A percentile compares a stretch with the other conserved stretches of the same genome.
Evolutionary conservation across 192 early-diverging fungal species (phyloP).

Genomic region (Dissophora globulifera): DNA sequence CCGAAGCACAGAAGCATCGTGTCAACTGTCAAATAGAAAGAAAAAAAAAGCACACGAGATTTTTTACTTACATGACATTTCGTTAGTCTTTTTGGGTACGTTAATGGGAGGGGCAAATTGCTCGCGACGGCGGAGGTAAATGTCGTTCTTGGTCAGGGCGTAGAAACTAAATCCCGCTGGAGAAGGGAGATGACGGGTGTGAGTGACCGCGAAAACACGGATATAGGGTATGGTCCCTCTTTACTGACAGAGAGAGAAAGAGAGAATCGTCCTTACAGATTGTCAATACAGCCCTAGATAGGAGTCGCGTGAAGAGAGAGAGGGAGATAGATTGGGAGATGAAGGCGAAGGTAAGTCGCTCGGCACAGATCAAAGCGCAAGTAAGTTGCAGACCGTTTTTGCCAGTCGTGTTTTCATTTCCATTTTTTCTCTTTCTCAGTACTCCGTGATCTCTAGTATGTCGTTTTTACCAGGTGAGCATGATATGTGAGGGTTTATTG

Average conservation of each 20-base stretch:
- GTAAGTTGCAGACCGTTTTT: too few species aligned
- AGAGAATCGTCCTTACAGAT: too few species aligned
- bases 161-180: constrained; percentile 36
- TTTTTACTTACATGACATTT: constrained; percentile 36
- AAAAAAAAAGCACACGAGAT: neutral
- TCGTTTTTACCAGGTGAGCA: constrained; percentile 41
- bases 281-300: neutral
- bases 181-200: too few species aligned
- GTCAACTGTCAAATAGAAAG: neutral
- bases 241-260: too few species aligned
- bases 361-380: too few species aligned
- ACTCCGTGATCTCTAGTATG: too few species aligned
- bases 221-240: too few species aligned
- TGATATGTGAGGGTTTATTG: constrained; percentile 53
- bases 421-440: too few species aligned
- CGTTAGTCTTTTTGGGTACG: constrained; percentile 17
- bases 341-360: too few species aligned
- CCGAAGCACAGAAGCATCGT: neutral
- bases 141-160: constrained; percentile 29
- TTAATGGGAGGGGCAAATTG: constrained; percentile 19
- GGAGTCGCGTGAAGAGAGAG: neutral
- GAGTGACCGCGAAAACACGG: too few species aligned
- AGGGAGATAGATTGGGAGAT: neutral
- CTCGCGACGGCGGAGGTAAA: constrained; percentile 41
- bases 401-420: too few species aligned